Evolutionary conservation across 495 filamentous ascomycete species (phyloP), one percentile per base, ranked within the genome.

Genomic region (Penicillium silybi): DNA sequence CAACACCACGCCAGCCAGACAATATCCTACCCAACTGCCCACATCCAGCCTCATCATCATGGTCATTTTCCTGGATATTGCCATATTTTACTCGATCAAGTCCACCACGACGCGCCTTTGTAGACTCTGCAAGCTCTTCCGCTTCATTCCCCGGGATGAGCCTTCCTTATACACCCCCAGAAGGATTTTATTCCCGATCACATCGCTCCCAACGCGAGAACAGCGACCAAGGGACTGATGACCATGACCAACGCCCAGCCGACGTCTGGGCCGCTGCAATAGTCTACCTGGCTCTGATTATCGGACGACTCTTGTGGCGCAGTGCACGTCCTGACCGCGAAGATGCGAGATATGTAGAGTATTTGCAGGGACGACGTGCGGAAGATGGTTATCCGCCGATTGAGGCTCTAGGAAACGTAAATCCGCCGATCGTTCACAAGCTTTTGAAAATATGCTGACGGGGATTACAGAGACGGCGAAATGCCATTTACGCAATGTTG

Each of bases 281-380:
- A 37, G 91, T 96, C 26, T 97, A 97, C 69, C 91, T 97, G 88
- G 88, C 90, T 1, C 93, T 97, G 86, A 77, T 92, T 40, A 96
- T 87, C 9, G 92, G 92, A 20, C 74, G 90, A 27, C 87, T 96
- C 67, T 72, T 92, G 5, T 97, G 92, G 92, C 80, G 88, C 15
- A 80, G 91, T 40, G 90, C 92, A 1, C 85, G 87, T 65, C 88
- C 86, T 57, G 86, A 88, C 32, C 35, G 48, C 23, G 91, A 96
- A 56, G 92, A 97, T 63, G 87, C 92, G 49, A 92, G 92, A 63
- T 97, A 90, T 59, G 79, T 85, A 48, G 82, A 88, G 25, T 97
- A 97, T 60, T 76, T 96, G 2, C 81, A 88, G 57, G 87, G 88
- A 23, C 80, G 92, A 6, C 79, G 82, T 57, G 86, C 86, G 40